These are phyloP conservation scores for Gaultheria prostrata DNA, from an alignment of 148 eudicot genomes.

Conservation along the genomic window DNA sequence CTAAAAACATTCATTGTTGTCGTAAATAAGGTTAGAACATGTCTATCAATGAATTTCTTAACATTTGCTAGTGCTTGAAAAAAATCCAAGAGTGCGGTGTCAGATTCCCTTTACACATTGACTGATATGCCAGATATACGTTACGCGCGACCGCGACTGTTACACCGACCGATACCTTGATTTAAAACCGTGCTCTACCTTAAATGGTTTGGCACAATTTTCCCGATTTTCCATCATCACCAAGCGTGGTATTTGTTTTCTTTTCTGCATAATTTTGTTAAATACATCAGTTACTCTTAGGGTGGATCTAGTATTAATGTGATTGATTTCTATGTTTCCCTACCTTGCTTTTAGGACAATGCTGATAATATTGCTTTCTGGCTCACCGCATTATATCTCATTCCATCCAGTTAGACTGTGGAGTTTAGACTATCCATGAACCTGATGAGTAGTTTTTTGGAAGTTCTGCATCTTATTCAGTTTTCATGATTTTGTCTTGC, in stretches of 20 bases:
- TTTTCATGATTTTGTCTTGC: background rate
- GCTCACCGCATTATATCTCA: background rate
- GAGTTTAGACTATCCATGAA: constrained; percentile 1
- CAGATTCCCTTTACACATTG: no score
- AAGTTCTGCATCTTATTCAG: background rate
- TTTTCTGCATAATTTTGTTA: background rate
- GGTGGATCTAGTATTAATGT: background rate
- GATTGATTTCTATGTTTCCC: background rate
- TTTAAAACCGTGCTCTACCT: background rate
- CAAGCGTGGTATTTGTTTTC: background rate
- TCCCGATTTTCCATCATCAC: background rate
- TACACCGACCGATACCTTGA: no score
- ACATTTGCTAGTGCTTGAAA: no score
- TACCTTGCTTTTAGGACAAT: background rate
- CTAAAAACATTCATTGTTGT: no score
- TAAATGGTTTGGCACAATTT: background rate
- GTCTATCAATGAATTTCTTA: no score
- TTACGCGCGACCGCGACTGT: no score
- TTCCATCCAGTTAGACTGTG: background rate
- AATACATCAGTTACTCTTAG: background rate
- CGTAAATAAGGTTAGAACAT: no score
- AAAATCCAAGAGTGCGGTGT: no score
- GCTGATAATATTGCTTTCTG: constrained; percentile 6
- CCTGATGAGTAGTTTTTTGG: constrained; percentile 3
- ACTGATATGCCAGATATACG: no score